Percentiles rank a stretch among this genome's conserved stretches.
Evolutionary conservation across 805 yeast genomes (phyloP).

Genomic region (Priceomyces carsonii): DNA sequence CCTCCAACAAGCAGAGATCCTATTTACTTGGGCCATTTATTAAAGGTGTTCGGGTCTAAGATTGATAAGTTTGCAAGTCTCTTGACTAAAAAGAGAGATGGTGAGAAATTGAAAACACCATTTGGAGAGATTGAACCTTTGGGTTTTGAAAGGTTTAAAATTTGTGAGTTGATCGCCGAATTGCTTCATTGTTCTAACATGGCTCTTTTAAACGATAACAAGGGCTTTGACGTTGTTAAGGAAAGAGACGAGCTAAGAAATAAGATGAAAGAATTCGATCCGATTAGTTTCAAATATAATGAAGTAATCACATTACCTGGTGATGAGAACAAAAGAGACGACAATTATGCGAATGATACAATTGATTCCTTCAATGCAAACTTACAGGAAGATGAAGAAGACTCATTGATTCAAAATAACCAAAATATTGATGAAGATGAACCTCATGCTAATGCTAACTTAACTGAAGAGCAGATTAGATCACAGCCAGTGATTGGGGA

Average conservation of each 20-base stretch:
- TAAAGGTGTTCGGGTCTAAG: slow-evolving; percentile 39
- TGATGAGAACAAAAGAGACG: slow-evolving; percentile 10
- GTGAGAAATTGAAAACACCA: slow-evolving; percentile 25
- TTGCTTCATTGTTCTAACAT: slow-evolving; percentile 48
- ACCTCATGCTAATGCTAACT: slow-evolving; percentile 45
- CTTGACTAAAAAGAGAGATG: slow-evolving; percentile 21
- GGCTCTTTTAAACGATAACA: slow-evolving; percentile 46
- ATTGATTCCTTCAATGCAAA: slow-evolving; percentile 38
- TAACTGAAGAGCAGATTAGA: slow-evolving; percentile 43
- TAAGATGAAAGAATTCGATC: slow-evolving; percentile 44
- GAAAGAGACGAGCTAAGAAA: slow-evolving; percentile 38
- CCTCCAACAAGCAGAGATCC: slow-evolving; percentile 52
- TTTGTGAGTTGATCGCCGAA: slow-evolving; percentile 48
- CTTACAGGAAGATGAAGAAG: slow-evolving; percentile 20
- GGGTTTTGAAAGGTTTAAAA: slow-evolving; percentile 48
- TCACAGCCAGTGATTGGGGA: slow-evolving; percentile 47
- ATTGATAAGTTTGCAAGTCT: slow-evolving; percentile 38
- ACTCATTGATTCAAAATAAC: slow-evolving; percentile 19
- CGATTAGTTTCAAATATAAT: slow-evolving; percentile 46
- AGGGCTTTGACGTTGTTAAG: slow-evolving; percentile 42
- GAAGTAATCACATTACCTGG: slow-evolving; percentile 41
- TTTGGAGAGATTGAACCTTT: slow-evolving; percentile 42
- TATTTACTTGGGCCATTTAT: slow-evolving; percentile 44
- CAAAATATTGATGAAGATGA: slow-evolving; percentile 37
- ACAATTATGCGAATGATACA: slow-evolving; percentile 24